Base-by-base conservation (phyloP, 345 rosid species). In the Brassica nigra region DNA sequence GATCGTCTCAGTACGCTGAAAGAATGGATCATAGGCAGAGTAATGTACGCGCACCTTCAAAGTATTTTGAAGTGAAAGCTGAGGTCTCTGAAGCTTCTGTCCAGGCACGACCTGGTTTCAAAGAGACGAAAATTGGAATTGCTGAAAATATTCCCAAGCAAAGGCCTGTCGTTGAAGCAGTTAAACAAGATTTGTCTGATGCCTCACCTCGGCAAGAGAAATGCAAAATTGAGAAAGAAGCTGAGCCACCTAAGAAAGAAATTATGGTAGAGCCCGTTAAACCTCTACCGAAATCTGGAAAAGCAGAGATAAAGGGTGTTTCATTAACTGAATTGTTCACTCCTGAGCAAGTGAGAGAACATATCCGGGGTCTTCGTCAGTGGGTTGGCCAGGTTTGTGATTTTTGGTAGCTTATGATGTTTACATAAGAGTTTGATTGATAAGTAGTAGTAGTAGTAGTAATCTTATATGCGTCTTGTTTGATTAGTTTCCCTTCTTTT, bases 331-430 rank as follows among this genome's bases (percentile, higher is more conserved):
- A 96, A 81, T 85, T 96, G 76, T 96, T 96, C 84, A 93, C 98
- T 58, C 98, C 99, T 29, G 98, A 96, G 82, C 97, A 96, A 90
- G 93, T 96, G 49, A 91, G 87, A 65, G 94, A 86, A 86, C 99
- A 96, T 84, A 96, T 96, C 71, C 78, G 10, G 14, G 99, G 99
- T 62, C 95, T 96, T 73, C 90, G 99, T 77, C 99, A 80, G 85
- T 96, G 99, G 99, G 99, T 96, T 86, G 98, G 99, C 79, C 99
- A 96, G 97, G 99, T 93, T 84, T 57, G 73, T 47, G 15, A 42
- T 62, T 39, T 74, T 78, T 49, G 31, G 49, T 5, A 66, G 66
- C 65, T 57, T 61, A 11, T 28, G 63, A 66, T 71, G 73, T 47
- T 39, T 34, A 65, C 69, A 42, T 18, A 39, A 34, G 7, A 57